Base-by-base conservation (phyloP, 768 basidiomycete species). In the Trametes meyenii region DNA sequence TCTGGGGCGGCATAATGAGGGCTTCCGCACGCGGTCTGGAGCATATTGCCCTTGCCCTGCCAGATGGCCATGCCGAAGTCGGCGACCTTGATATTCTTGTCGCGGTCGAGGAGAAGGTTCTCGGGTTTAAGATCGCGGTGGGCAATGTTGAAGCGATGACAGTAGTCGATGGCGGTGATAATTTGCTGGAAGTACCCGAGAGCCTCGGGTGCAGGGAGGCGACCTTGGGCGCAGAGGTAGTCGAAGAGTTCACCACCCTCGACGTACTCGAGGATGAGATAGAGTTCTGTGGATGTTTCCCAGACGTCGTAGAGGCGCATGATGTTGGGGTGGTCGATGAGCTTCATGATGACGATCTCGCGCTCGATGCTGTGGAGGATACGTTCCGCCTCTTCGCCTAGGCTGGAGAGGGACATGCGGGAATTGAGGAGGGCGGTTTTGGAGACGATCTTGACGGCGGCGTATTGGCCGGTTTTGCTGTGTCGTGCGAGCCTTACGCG, bases 31-130 rank as follows among this genome's bases (percentile, higher is more conserved):
- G 90, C 89, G 0, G 95, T 97, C 68, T 83, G 83, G 51, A 97
- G 80, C 72, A 87, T 72, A 16, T 80, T 76, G 51, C 81, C 80
- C 62, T 84, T 83, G 24, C 77, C 80, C 74, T 94, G 91, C 89
- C 92, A 95, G 36, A 91, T 90, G 3, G 95, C 94, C 92, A 97
- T 95, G n/a, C 96, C 95, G 71, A 97, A 96, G 75, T 98, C 96
- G 2, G 92, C 94, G 36, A 98, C 87, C 72, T 96, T 98, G 83
- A 98, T 88, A 67, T 94, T 94, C 64, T 82, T 84, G 68, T 92
- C 78, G 40, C 83, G 79, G 77, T 94, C 92, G 50, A 96, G 85
- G 53, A 98, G 80, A 33, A 98, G 79, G 71, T 97, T 98, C 73
- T 97, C 96, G 1, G 92, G 94, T 71, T 98, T 96, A 53, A 98